Percentiles rank a stretch among this genome's conserved stretches.
phyloP scores from a whole-genome alignment of 768 basidiomycete genomes.

The Hydnomerulius pinastri region DNA sequence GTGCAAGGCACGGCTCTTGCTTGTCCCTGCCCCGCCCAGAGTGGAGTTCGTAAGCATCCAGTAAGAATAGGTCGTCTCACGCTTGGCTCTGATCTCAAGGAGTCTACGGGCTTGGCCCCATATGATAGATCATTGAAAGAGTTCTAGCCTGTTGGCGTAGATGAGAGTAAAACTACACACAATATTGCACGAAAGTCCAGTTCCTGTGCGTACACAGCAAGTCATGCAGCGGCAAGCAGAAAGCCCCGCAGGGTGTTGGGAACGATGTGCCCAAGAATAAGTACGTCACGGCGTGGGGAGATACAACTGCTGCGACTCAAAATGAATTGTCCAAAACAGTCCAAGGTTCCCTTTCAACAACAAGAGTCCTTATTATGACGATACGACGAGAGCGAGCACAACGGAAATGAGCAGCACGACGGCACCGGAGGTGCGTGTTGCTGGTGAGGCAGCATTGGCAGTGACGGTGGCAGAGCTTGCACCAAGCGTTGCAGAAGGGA shows the following conservation, averaged over 20 bases:
- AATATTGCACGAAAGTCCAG: no score
- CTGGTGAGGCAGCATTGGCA: conserved; percentile 11
- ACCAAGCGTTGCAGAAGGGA: conserved; percentile 27
- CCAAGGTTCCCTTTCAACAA: background rate
- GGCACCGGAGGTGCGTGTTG: background rate
- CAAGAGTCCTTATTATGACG: background rate
- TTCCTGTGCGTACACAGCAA: no score
- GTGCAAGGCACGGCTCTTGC: background rate
- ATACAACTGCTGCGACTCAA: no score
- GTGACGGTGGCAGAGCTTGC: conserved; percentile 13
- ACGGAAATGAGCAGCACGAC: conserved; percentile 8
- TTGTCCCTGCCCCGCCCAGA: no score
- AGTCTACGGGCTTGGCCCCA: no score
- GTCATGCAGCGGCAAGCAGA: no score
- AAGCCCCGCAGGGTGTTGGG: no score
- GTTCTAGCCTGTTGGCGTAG: background rate
- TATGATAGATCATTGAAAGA: no score
- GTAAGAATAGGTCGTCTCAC: background rate
- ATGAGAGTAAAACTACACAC: background rate
- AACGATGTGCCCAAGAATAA: no score
- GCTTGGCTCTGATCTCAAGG: no score
- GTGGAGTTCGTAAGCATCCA: no score
- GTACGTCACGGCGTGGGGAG: no score
- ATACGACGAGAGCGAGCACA: conserved; percentile 8
- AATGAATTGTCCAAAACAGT: background rate